These are phyloP conservation scores for Neurospora sublineolata DNA, from an alignment of 495 filamentous ascomycete species.

Conservation along the genomic window DNA sequence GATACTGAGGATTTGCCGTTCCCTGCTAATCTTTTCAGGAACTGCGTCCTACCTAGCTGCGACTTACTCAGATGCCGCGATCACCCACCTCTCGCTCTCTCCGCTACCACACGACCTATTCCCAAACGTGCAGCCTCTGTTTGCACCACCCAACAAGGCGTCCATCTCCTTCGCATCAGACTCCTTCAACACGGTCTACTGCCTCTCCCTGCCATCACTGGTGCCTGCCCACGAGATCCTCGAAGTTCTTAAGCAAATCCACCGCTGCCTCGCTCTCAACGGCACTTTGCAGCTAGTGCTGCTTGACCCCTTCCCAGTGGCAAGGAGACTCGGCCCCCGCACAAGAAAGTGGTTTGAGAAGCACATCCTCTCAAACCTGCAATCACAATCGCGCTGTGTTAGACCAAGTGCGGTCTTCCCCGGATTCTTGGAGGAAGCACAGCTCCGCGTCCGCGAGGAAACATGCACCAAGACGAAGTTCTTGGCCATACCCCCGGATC, in stretches of 20 bases:
- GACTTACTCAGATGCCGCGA: conserved; percentile 13
- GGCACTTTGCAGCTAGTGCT: conserved; percentile 34
- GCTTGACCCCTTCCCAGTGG: conserved; percentile 35
- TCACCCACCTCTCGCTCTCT: conserved; percentile 26
- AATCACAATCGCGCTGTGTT: conserved; percentile 32
- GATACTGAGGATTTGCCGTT: not conserved
- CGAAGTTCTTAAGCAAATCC: conserved; percentile 24
- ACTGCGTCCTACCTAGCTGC: conserved; percentile 33
- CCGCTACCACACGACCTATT: conserved; percentile 25
- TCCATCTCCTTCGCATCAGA: conserved; percentile 22
- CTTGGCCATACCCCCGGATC: conserved; percentile 15
- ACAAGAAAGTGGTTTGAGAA: conserved; percentile 37
- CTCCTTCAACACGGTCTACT: conserved; percentile 23
- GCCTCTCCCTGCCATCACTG: conserved; percentile 25
- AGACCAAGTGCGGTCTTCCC: conserved; percentile 33
- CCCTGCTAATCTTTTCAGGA: conserved; percentile 20
- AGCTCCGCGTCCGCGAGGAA: conserved; percentile 23
- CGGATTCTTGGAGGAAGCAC: conserved; percentile 30
- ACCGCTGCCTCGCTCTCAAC: conserved; percentile 23
- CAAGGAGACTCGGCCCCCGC: conserved; percentile 31
- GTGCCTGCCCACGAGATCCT: conserved; percentile 28
- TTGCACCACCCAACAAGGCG: conserved; percentile 21
- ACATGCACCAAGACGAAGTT: conserved; percentile 25
- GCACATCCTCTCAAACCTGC: conserved; percentile 34
- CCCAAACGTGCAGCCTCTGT: conserved; percentile 27